Evolutionary conservation across 192 early-diverging fungal genomes (phyloP), one percentile per base, ranked within the genome.

Genomic region (Funneliformis mosseae): DNA sequence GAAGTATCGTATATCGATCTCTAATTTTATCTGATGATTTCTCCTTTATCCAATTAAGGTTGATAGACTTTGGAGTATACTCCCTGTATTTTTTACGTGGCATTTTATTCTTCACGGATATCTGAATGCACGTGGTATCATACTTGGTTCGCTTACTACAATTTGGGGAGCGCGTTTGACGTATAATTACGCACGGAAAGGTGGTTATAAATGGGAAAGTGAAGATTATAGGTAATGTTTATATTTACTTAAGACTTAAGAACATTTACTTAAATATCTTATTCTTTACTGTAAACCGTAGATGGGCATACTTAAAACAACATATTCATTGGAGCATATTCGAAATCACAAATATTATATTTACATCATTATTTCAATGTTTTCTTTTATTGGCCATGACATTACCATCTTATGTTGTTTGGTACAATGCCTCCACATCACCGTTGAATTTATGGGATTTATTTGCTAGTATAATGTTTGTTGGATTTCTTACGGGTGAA

Each of bases 141-240:
- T 87, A 10, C 87, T 88, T 8, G 64, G 85, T 25, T 11, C 82
- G 14, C 77, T 94, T 12, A 89, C 92, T 21, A 74, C 85, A 0
- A 23, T 90, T 23, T 98, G 96, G 96, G 91, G 92, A 8, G 8
- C 83, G 1, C 89, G 96, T 23, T 82, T 96, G 50, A 94, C 93
- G 0, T 94, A 86, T 81, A 97, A 96, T 85, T 95, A 94, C 79
- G 83, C 85, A 25, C 78, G 95, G 12, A 92, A 94, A 78, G 95
- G 94, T 3, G 94, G 94, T 7, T 97, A 94, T 82, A 81, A 83
- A 8, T 74, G 83, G 63, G 85, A 86, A 21, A 87, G 84, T 7
- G 91, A 97, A 78, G 95, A 97, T 66, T 94, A 96, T 80, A 90
- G 95, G 2, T 97, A 92, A 91, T 82, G 82, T 5, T 85, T 85